Evolutionary conservation across 148 eudicot genomes (phyloP).

Genomic region (Silene latifolia): DNA sequence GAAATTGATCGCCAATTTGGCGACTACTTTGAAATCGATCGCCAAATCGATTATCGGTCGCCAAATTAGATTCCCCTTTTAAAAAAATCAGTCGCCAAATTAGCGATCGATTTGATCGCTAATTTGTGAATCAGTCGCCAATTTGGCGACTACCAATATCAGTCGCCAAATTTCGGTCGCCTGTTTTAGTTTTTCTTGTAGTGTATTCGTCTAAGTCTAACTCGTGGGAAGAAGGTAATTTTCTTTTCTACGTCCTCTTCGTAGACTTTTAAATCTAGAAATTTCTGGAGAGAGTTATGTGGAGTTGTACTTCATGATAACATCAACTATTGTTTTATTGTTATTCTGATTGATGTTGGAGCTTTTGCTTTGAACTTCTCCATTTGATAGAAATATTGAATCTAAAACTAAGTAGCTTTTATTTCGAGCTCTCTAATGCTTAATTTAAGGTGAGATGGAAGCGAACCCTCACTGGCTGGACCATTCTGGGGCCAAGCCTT

Average conservation of each 20-base stretch:
- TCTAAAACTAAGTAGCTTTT: not conserved
- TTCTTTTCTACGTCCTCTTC: slow-evolving; percentile 5
- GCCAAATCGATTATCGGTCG: too few species aligned
- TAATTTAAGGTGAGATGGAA: not conserved
- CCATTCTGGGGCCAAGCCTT: not conserved
- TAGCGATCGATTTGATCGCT: too few species aligned
- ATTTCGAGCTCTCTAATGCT: not conserved
- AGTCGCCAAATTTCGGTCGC: too few species aligned
- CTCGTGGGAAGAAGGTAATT: slow-evolving; percentile 91
- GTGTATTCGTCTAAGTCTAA: slow-evolving; percentile 85
- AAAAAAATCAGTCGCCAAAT: too few species aligned
- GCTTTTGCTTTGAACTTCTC: not conserved
- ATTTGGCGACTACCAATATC: too few species aligned
- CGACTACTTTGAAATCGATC: too few species aligned
- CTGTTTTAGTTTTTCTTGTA: too few species aligned
- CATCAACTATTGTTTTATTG: not conserved
- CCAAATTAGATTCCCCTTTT: too few species aligned
- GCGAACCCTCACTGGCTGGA: not conserved
- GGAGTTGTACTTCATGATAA: not conserved
- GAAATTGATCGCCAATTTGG: too few species aligned
- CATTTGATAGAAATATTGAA: not conserved
- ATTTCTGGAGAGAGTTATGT: not conserved
- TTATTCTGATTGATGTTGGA: not conserved
- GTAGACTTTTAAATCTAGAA: not conserved
- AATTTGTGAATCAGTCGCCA: too few species aligned